Evolutionary conservation across 108 stramenopile genomes (phyloP), one percentile per base, ranked within the genome.

Genomic region (Pseudonitzschia pungens): DNA sequence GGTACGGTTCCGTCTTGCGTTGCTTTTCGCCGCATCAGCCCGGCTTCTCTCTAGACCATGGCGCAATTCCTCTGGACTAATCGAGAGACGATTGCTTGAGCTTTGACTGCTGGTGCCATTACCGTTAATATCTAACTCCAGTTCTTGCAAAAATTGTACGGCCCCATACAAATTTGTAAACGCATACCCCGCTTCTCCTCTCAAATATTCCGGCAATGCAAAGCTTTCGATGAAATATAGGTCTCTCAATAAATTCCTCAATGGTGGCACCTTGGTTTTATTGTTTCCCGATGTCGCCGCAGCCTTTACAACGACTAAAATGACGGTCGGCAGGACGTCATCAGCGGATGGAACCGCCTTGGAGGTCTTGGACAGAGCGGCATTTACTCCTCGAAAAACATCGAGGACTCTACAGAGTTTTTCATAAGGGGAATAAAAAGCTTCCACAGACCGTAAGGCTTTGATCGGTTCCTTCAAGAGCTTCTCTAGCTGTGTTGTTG

Each of bases 141-240:
- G 69, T 58, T 89, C 90, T 31, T 74, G 83, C 26, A 95, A 67
- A 72, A 92, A 95, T 70, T 95, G 91, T 12, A 92, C 85, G 20
- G 93, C 93, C 41, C 91, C 85, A 51, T 88, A 95, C 20, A 95
- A 69, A 52, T 89, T 92, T 15, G 93, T 95, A 57, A 79, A 92
- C 2, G 91, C 91, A 76, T 95, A 95, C 52, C 90, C 93, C 28
- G 89, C 85, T 75, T 94, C 91, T 41, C 91, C 91, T 54, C 88
- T 72, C 45, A 91, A 50, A 53, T 90, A 75, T 63, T 89, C 80
- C 18, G 68, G 72, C 20, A 79, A 53, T 15, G 89, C 79, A 87
- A 92, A 92, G 6, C 43, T 36, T 71, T 92, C 91, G 56, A 95
- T 75, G 53, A 92, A 76, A 44, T 72, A 68, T 18, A 95, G 66